Percentiles rank a stretch among this genome's conserved stretches.
Evolutionary conservation across 225 moss, liverwort and hornwort species (phyloP).

Genomic region (Climacium dendroides): DNA sequence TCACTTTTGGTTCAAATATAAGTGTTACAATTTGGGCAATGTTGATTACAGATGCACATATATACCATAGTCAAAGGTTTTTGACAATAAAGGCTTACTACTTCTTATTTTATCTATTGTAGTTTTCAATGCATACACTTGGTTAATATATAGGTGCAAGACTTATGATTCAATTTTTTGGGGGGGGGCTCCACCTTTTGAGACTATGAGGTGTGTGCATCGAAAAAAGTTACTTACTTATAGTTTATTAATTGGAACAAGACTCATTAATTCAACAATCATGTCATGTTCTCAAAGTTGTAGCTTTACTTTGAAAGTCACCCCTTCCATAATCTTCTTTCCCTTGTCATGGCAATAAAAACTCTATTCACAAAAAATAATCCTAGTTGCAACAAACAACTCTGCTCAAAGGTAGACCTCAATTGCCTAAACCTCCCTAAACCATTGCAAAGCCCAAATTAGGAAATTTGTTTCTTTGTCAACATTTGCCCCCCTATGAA

Average conservation of each 20-base stretch:
- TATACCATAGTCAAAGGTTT: background rate
- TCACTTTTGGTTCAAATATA: too few species aligned
- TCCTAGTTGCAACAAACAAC: fast-evolving
- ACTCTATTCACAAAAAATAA: background rate
- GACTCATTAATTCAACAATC: fast-evolving
- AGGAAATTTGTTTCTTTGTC: background rate
- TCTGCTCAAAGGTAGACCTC: background rate
- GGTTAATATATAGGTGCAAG: background rate
- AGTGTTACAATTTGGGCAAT: too few species aligned
- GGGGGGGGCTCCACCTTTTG: background rate
- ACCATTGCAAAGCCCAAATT: background rate
- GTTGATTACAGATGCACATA: too few species aligned
- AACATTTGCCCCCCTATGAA: fast-evolving
- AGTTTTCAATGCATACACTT: background rate
- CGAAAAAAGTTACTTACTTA: background rate
- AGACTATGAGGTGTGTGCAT: background rate
- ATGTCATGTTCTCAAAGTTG: fast-evolving
- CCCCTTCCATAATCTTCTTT: background rate
- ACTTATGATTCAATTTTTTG: background rate
- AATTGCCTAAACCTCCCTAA: background rate
- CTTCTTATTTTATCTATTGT: background rate
- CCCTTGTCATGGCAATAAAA: background rate
- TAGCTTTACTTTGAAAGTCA: fast-evolving
- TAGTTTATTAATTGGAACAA: background rate
- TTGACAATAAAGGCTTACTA: background rate